Base-by-base conservation (phyloP, 371 early-diverging fungal species). In the Apophysomyces sp. region DNA sequence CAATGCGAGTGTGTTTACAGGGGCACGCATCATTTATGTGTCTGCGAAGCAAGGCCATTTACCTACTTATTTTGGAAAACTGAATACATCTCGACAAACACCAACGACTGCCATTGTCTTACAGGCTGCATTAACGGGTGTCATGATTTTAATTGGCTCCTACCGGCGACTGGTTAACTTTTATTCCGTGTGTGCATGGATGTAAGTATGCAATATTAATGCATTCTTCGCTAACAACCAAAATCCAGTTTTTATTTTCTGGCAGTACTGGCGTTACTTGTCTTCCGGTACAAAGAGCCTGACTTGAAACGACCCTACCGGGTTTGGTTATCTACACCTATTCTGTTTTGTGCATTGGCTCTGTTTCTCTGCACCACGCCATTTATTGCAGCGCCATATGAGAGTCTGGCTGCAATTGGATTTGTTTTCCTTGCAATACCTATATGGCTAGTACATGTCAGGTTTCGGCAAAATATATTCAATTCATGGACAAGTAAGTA, bases 1-100 rank as follows among this genome's bases (percentile, higher is more conserved):
- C 29, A 92, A 92, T 74, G 94, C 89, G 51, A 77, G 74, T 52
- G 79, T 86, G 9, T 92, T 91, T 64, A 89, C 90, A 1, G 91
- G 91, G 15, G 82, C 91, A 6, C 84, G 92, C 9, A 84, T 92
- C 27, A 84, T 89, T 31, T 87, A 88, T 64, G 87, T 86, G 4
- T 85, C 91, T 5, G 86, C 92, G 5, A 79, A 85, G 18, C 88
- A 90, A 52, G 86, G 87, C 1, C 87, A 92, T 65, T 66, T 89
- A 27, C 93, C 93, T 12, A 66, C 79, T 32, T 70, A 88, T 55
- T 86, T 93, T 73, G 89, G 87, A 13, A 84, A 81, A 41, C 78
- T 89, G 5, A 82, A 76, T 57, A 65, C 83, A 28, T 67, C 72
- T 44, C 70, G 85, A 67, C 80, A 80, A 26, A 93, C 93, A 5